Evolutionary conservation across 192 early-diverging fungal species (phyloP).

Genomic region (Coemansia sp.): DNA sequence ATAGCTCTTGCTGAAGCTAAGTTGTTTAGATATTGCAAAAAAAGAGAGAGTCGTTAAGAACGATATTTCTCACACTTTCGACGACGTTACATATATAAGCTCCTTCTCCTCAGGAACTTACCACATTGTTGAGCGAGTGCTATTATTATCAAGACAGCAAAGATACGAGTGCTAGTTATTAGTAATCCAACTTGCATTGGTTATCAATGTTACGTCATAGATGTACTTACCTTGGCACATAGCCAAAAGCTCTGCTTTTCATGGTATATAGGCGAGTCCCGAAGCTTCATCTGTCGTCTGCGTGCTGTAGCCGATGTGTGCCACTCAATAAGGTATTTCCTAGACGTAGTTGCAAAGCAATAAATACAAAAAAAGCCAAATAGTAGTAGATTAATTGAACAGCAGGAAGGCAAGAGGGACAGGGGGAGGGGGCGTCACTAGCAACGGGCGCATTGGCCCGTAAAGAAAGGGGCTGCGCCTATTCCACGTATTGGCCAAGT

Average conservation of each 20-base stretch:
- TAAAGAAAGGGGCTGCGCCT: neutral
- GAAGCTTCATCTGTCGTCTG: conserved; percentile 42
- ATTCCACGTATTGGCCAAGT: neutral
- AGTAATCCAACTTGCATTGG: conserved; percentile 9
- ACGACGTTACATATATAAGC: neutral
- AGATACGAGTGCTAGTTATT: neutral
- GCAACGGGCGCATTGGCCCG: neutral
- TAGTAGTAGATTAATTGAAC: neutral
- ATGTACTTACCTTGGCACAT: conserved; percentile 54
- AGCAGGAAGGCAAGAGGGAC: neutral
- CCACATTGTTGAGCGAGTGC: conserved; percentile 61
- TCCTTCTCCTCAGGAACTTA: conserved; percentile 21
- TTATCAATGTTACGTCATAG: neutral
- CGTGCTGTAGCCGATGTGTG: conserved; percentile 20
- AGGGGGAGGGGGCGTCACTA: neutral
- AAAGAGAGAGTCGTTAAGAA: neutral
- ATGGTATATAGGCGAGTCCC: conserved; percentile 57
- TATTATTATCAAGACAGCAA: conserved; percentile 10
- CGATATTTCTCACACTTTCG: neutral
- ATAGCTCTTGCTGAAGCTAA: conserved; percentile 53
- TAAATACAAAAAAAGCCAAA: neutral
- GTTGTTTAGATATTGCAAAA: neutral
- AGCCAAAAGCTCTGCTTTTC: conserved; percentile 58
- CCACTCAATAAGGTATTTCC: conserved; percentile 30
- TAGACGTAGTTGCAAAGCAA: conserved; percentile 12